Base-by-base conservation (phyloP, 2,329 filamentous ascomycete genomes). In the Metarhizium humberi region DNA sequence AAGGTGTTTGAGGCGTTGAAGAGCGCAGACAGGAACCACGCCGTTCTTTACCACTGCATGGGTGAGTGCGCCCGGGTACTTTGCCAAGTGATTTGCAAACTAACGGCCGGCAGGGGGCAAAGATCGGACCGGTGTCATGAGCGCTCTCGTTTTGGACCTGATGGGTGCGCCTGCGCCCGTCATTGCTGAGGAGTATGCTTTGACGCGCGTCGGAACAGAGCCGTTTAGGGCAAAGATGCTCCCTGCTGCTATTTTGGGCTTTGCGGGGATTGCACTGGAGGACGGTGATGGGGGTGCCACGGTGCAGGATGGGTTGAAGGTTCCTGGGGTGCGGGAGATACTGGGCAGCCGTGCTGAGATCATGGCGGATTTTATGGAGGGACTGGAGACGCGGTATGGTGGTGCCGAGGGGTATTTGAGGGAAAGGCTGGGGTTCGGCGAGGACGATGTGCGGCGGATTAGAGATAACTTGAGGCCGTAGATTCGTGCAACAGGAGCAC, bases 281-380 rank as follows among this genome's bases (percentile, higher is more conserved):
- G 16, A n/a, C 20, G 16, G 20, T 16, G 25, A 32, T 49, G 11
- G 13, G 13, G 25, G 5, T 14, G 4, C 13, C 7, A 18, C 25
- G 14, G 13, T 20, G 10, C 16, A 7, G n/a, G 20, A 43, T 18
- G 50, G 36, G 36, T 25, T 25, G 50, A 40, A 51, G 2, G 36
- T 42, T 16, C 53, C 53, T 16, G 38, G 53, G 3, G 30, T 55
- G 40, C 29, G 29, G 30, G 53, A 32, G 40, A 13, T 51, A 18
- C n/a, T 51, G 20, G n/a, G 48, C 47, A 47, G 32, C 13, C 14
- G 38, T 29, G 42, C 54, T 20, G 54, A n/a, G 16, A 20, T 49
- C 16, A 55, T 55, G 54, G 18, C 20, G 32, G 18, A 51, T 32
- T 55, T 55, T 32, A 48, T 48, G 42, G 32, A 49, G 54, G 18